Evolutionary conservation across 1,284 basidiomycete genomes (phyloP).

Genomic region (Mrakiaceae sp.): DNA sequence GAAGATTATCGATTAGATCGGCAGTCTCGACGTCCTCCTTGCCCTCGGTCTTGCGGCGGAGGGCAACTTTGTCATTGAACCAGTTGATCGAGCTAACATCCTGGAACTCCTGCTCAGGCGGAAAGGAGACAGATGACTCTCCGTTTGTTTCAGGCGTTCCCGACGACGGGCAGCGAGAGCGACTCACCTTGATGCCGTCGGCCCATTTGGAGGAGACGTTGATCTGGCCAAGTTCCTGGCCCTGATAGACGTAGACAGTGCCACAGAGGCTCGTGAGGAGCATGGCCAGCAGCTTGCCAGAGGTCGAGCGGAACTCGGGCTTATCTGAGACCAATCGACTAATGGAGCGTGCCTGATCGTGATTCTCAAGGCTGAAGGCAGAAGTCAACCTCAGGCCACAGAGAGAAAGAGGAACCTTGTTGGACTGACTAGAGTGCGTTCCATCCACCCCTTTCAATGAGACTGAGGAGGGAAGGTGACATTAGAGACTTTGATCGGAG

Average conservation of each 20-base stretch:
- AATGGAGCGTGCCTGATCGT: conserved; percentile 50
- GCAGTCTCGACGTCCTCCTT: conserved; percentile 44
- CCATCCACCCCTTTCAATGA: conserved; percentile 51
- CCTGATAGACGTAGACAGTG: conserved; percentile 61
- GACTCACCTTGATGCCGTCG: too few relatives aligned
- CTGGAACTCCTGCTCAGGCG: too few relatives aligned
- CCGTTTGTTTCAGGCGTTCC: too few relatives aligned
- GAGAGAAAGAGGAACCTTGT: conserved; percentile 13
- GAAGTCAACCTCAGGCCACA: conserved; percentile 17
- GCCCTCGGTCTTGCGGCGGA: conserved; percentile 14
- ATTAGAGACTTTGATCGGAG: too few relatives aligned
- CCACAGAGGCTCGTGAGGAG: conserved; percentile 51
- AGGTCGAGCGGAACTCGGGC: conserved; percentile 43
- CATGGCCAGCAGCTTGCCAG: conserved; percentile 54
- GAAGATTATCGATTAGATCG: conserved; percentile 47
- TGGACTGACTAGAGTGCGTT: conserved; percentile 34
- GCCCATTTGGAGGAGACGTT: conserved; percentile 44
- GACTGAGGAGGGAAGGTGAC: conserved; percentile 26
- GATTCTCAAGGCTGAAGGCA: conserved; percentile 30
- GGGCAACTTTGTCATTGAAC: neutral
- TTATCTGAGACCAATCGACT: conserved; percentile 55
- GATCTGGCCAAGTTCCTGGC: conserved; percentile 57
- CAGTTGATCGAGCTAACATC: too few relatives aligned
- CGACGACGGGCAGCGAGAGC: too few relatives aligned
- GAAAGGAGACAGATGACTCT: too few relatives aligned